Evolutionary conservation across 192 early-diverging fungal species (phyloP), one percentile per base, ranked within the genome.

Genomic region (Dissophora globulifera): DNA sequence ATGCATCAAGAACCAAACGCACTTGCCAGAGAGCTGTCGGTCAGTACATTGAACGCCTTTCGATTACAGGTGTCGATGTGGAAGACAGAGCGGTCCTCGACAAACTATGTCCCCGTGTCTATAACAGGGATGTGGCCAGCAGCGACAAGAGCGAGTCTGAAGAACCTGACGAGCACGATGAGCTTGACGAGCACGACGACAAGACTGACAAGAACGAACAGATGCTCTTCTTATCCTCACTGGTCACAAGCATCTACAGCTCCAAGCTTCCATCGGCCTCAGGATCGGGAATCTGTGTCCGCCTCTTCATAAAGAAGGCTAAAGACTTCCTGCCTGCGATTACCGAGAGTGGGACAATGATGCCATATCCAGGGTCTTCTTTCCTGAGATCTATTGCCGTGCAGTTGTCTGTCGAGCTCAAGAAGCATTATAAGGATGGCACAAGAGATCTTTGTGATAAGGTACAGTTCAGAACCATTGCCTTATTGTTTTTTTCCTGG

Each of bases 341-440:
- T 5, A 50, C 4, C 0, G 23, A 50, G 17, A 25, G 23, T 25
- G 26, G 26, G 13, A 50, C 26, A 0, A 50, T 13, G 26, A 26
- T 26, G 48, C 22, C 1, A 12, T 50, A 50, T 50, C 26, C 48
- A 12, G 48, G 48, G 26, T 29, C 48, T 25, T 50, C 25, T 8
- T 23, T 50, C 15, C 26, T 50, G 48, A n/a, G 48, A 4, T 50
- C 48, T 25, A 26, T 12, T 26, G 48, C 48, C 23, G 32, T 13
- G 13, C 35, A 38, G 35, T 13, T 38, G 6, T 38, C 35, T 6
- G 35, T 38, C 35, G 35, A 38, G 20, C 29, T 53, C 29, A 53
- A 31, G 32, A 53, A 19, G 31, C 51, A 53, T 17, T 53, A 53
- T 30, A 53, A 30, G 51, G 20, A 53, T 53, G 31, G 51, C 16